Conservation (phyloP, 495 filamentous ascomycete species). For the Annulohypoxylon bovei region DNA sequence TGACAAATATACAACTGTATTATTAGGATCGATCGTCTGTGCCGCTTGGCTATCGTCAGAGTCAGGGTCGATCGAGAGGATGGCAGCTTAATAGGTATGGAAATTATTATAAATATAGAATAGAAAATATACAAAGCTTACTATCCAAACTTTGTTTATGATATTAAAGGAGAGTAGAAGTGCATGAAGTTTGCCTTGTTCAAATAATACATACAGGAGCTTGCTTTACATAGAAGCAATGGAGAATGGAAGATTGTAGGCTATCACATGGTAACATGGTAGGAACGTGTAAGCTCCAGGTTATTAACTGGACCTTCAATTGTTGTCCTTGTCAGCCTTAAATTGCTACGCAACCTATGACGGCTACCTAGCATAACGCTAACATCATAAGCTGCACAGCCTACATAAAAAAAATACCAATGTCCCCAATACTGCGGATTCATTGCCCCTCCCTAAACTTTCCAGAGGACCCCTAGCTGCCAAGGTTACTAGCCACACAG, state of each 20-base stretch:
- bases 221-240: constrained; percentile 3
- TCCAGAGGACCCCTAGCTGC: not conserved
- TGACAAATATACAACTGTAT: constrained; percentile 21
- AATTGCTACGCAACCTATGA: constrained; percentile 28
- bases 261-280: constrained; percentile 35
- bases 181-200: constrained; percentile 6
- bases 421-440: constrained; percentile 3
- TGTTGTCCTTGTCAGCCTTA: constrained; percentile 39
- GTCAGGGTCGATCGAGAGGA: not conserved
- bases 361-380: constrained; percentile 10
- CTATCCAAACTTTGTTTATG: not conserved
- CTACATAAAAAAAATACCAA: constrained; percentile 1
- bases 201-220: constrained; percentile 7
- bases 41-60: constrained; percentile 27
- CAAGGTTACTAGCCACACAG: constrained; percentile 2
- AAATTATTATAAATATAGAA: not conserved
- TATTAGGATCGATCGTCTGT: constrained; percentile 33
- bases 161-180: constrained; percentile 8
- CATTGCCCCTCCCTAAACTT: constrained; percentile 6
- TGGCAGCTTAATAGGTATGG: not conserved
- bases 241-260: not conserved
- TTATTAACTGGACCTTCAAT: constrained; percentile 13
- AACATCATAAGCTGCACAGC: not conserved
- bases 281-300: no score
- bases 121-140: not conserved